phyloP scores from a whole-genome alignment of 768 basidiomycete species.

The Gymnopilus junonius region DNA sequence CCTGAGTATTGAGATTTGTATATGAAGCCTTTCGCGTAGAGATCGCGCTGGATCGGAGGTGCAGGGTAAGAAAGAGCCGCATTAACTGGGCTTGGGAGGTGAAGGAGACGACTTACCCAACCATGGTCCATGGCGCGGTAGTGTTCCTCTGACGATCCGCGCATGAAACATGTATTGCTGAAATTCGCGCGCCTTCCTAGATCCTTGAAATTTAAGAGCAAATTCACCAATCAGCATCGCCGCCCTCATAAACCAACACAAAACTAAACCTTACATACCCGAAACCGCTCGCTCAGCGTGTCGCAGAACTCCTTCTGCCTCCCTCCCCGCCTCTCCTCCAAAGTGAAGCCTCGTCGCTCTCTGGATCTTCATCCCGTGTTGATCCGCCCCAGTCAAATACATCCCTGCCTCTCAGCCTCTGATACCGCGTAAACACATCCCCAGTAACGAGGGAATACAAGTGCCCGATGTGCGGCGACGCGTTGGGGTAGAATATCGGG shows the following conservation, averaged over 20 bases:
- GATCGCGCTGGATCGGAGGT: constrained; percentile 48
- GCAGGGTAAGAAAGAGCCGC: not conserved
- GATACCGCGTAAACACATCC: constrained; percentile 80
- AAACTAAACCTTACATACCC: constrained; percentile 52
- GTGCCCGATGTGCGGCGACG: constrained; percentile 92
- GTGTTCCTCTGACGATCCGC: constrained; percentile 74
- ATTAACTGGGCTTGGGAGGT: not conserved
- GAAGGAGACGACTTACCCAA: constrained; percentile 62
- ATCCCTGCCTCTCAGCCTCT: constrained; percentile 51
- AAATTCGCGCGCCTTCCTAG: constrained; percentile 67
- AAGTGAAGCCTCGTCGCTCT: constrained; percentile 58
- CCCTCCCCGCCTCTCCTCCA: constrained; percentile 46
- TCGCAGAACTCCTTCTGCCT: constrained; percentile 75
- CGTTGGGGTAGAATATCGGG: constrained; percentile 95
- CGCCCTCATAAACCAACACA: not conserved
- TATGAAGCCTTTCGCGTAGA: constrained; percentile 67
- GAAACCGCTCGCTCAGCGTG: constrained; percentile 68
- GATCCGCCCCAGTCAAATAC: constrained; percentile 86
- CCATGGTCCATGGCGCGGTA: constrained; percentile 68
- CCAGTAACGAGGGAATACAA: constrained; percentile 81
- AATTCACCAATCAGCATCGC: not conserved
- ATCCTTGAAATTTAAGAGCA: constrained; percentile 42
- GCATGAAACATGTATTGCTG: constrained; percentile 74
- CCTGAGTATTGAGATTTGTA: constrained; percentile 87
- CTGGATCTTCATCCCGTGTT: constrained; percentile 92